These are phyloP conservation scores for Arabidopsis suecica DNA, from an alignment of 345 rosid genomes.

Conservation along the genomic window DNA sequence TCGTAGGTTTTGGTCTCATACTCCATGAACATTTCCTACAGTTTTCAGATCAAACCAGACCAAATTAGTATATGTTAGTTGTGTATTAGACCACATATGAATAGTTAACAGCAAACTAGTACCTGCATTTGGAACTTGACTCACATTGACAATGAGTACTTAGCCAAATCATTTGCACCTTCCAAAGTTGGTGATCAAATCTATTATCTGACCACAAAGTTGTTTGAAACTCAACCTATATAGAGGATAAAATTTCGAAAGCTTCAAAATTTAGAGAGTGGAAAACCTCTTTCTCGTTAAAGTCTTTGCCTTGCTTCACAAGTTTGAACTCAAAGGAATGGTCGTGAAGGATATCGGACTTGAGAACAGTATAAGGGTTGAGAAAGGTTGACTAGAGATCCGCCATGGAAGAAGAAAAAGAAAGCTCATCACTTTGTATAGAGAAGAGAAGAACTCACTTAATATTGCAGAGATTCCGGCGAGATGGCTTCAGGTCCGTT, in stretches of 20 bases:
- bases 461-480: no score
- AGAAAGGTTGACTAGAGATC: constrained; percentile 75
- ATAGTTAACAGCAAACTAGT: constrained; percentile 18
- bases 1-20: constrained; percentile 80
- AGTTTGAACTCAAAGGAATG: constrained; percentile 81
- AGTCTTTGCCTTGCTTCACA: constrained; percentile 65
- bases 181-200: constrained; percentile 69
- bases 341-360: constrained; percentile 76
- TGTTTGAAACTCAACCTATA: constrained; percentile 79
- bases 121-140: constrained; percentile 80
- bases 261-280: constrained; percentile 49
- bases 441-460: no score
- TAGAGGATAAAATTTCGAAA: not conserved
- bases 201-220: constrained; percentile 79
- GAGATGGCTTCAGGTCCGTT: no score
- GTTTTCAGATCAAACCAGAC: constrained; percentile 34
- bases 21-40: constrained; percentile 64
- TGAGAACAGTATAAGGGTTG: constrained; percentile 60
- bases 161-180: constrained; percentile 74
- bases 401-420: constrained; percentile 49
- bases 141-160: constrained; percentile 69
- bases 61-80: constrained; percentile 8
- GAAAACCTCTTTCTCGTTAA: constrained; percentile 67
- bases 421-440: no score
- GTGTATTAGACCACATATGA: not conserved